Base-by-base conservation (phyloP, 176 grass and related monocot genomes). In the Oryza nivara region DNA sequence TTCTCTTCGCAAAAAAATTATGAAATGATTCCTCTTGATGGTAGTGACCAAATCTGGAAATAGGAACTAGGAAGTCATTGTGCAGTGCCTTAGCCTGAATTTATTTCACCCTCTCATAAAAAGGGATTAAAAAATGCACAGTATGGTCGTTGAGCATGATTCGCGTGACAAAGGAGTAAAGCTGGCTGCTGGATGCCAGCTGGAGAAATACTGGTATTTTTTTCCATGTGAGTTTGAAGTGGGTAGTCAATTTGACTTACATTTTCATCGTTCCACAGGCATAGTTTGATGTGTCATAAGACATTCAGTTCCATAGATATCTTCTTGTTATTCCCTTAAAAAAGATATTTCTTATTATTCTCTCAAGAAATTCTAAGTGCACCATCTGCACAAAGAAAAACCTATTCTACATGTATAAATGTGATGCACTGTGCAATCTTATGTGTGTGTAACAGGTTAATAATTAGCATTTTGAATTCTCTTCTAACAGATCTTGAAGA, bases 401-500 rank as follows among this genome's bases (percentile, higher is more conserved):
- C 20, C 9, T 45, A 34, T 48, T 80, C 23, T 75, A 47, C 20
- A 75, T 70, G 66, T n/a, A 75, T 70, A 22, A 69, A 7, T 85
- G 65, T 75, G 52, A 61, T 68, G 19, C 23, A 20, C 51, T 36
- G 15, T 32, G n/a, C 30, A 15, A 12, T 63, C 63, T 0, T 49
- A 7, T 56, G 52, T 23, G 60, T 72, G 11, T 60, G 11, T 48
- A 11, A 46, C 60, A 17, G 10, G 60, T 23, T 80, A 15, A 26
- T 32, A 80, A 17, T 80, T 49, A 11, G 64, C 48, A 61, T 68
- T 74, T 79, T 12, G n/a, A 3, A 23, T 47, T 48, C 13, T 56
- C 9, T 73, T 83, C n/a, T 79, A 35, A 22, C 80, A 87, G 84
- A 83, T 75, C 66, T 32, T 34, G 40, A 51, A 67, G 72, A 77